Base-by-base conservation (phyloP, 73 alveolate species). In the Symbiodinium pilosum region DNA sequence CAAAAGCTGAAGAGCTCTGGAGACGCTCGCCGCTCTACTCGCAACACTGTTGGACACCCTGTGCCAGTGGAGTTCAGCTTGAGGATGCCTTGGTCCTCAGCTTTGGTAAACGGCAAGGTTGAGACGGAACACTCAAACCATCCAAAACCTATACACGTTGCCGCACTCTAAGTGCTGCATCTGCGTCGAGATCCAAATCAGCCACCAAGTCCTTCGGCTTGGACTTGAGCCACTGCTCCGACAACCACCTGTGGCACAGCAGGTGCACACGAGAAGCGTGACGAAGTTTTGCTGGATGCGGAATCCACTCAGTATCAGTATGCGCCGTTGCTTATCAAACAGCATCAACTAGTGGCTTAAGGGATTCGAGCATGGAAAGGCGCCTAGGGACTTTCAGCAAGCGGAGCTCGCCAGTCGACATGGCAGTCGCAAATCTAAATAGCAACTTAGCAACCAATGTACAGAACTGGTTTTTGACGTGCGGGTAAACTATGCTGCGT, bases 1-100 rank as follows among this genome's bases (percentile, higher is more conserved):
- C 81, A 64, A 38, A 64, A 64, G 81, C 81, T 64, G 81, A 64
- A 64, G 34, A 64, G 81, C 81, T 64, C 81, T 9, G 81, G 81
- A 28, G 81, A 64, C 24, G 81, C 38, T 64, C 81, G 81, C 12
- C 81, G 81, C 81, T 64, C 81, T 18, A 64, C 81, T n/a, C 81
- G 81, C 81, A 64, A 9, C 24, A 18, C 30, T 28, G 81, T 64
- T 28, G 81, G 81, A 28, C 81, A 64, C 59, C 59, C 59, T 9
- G 59, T 14, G 24, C 81, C 39, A 34, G 81, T n/a, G 81, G 81
- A 64, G 81, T 64, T 64, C 81, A 64, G 7, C 34, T 28, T 20
- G 18, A 64, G 81, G 38, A 64, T 64, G 24, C 81, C 81, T 64
- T 64, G 81, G 38, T 64, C 81, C 81, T 64, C 30, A 14, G 81